These are phyloP conservation scores for Kernera saxatilis DNA, from an alignment of 345 rosid genomes.

Conservation along the genomic window DNA sequence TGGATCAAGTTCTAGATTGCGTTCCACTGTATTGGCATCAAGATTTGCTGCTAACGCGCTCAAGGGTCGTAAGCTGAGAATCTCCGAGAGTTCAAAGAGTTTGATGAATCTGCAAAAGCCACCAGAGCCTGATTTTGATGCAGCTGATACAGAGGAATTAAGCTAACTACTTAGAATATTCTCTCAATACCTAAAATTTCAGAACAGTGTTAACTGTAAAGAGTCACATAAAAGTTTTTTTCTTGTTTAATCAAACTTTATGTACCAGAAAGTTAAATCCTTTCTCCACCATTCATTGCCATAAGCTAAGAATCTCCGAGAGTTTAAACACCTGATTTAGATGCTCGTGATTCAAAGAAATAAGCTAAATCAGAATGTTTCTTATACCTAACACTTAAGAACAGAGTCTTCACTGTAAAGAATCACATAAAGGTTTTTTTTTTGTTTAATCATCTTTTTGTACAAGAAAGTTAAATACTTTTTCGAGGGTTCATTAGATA, in stretches of 20 bases:
- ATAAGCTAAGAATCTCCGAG: background rate
- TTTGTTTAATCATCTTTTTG: background rate
- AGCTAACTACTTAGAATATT: background rate
- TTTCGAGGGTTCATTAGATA: constrained; percentile 21
- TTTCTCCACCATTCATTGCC: background rate
- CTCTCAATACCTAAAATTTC: background rate
- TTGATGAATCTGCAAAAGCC: constrained; percentile 58
- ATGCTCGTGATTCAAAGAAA: background rate
- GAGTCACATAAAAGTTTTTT: background rate
- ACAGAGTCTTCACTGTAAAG: background rate
- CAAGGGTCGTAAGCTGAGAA: constrained; percentile 36
- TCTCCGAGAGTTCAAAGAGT: constrained; percentile 14
- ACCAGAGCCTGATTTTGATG: constrained; percentile 62
- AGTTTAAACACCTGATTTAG: background rate
- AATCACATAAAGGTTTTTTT: background rate
- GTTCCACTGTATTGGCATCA: constrained; percentile 59
- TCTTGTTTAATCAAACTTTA: background rate
- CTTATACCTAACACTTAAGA: background rate
- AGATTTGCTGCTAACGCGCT: constrained; percentile 73
- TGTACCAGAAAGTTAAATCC: background rate
- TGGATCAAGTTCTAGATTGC: constrained; percentile 33
- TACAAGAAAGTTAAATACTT: background rate
- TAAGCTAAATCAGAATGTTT: background rate
- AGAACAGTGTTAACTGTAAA: background rate
- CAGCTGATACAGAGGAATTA: constrained; percentile 10